Percentiles rank a stretch among this genome's conserved stretches.
Evolutionary conservation across 768 basidiomycete genomes (phyloP).

Genomic region (Xerocomellus dryophilus): DNA sequence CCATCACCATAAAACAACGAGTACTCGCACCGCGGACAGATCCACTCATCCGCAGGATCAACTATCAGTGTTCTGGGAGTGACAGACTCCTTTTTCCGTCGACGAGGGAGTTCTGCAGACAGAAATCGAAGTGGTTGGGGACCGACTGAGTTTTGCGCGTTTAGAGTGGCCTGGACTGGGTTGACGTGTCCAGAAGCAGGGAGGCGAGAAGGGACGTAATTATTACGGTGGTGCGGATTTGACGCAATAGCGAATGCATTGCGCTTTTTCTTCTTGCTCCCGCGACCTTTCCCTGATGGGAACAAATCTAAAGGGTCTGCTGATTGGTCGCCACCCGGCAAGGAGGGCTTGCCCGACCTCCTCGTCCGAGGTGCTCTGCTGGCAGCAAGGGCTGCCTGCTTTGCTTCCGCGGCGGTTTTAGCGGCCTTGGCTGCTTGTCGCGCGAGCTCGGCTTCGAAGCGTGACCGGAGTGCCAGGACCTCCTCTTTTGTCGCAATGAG

Average conservation of each 20-base stretch:
- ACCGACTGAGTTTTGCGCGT: slow-evolving; percentile 49
- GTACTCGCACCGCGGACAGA: slow-evolving; percentile 94
- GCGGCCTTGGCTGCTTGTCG: slow-evolving; percentile 60
- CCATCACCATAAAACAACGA: slow-evolving; percentile 88
- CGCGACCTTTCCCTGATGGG: slow-evolving; percentile 27
- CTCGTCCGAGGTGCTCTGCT: slow-evolving; percentile 37
- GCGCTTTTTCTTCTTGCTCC: slow-evolving; percentile 89
- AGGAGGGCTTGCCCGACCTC: slow-evolving; percentile 35
- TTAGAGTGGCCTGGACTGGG: slow-evolving; percentile 38
- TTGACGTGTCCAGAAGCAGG: slow-evolving; percentile 47
- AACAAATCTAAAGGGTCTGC: slow-evolving; percentile 41
- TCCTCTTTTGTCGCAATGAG: slow-evolving; percentile 66
- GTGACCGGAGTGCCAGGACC: slow-evolving; percentile 58
- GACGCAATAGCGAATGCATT: slow-evolving; percentile 87
- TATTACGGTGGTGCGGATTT: slow-evolving; percentile 92
- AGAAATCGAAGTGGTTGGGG: slow-evolving; percentile 66
- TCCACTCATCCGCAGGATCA: slow-evolving; percentile 81
- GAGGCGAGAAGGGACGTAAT: slow-evolving; percentile 86
- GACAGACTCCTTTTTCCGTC: slow-evolving; percentile 29
- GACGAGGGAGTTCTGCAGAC: slow-evolving; percentile 59
- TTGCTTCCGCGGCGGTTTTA: slow-evolving; percentile 48
- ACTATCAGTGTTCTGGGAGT: slow-evolving; percentile 38
- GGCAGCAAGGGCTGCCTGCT: slow-evolving; percentile 44
- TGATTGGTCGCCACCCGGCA: slow-evolving; percentile 33
- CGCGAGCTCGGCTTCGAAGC: slow-evolving; percentile 72